phyloP scores from a whole-genome alignment of 768 basidiomycete genomes.

The Naganishia vishniacii region DNA sequence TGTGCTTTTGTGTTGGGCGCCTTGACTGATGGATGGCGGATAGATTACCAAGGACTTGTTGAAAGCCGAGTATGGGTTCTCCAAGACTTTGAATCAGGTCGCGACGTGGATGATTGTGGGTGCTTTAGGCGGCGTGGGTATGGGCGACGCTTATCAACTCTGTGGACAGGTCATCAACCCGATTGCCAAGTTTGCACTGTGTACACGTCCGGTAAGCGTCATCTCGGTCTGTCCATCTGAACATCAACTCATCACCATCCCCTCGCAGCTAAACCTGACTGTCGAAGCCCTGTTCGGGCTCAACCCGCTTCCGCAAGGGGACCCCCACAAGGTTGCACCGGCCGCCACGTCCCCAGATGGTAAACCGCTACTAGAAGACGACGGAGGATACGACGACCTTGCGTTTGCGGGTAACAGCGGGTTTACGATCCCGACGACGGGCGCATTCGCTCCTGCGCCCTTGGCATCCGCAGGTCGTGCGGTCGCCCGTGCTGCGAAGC shows the following conservation, averaged over 20 bases:
- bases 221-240: too few relatives aligned
- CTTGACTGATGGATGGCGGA: constrained; percentile 41
- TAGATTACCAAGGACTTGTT: constrained; percentile 76
- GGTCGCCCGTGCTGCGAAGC: constrained; percentile 20
- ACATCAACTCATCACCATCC: neutral
- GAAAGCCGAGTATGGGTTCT: constrained; percentile 59
- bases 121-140: constrained; percentile 53
- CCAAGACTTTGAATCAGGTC: constrained; percentile 61
- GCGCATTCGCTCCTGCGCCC: constrained; percentile 36
- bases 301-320: constrained; percentile 48
- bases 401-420: constrained; percentile 32
- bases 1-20: neutral
- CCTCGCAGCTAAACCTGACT: constrained; percentile 65
- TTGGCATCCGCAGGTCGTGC: neutral
- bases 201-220: constrained; percentile 66
- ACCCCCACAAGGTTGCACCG: constrained; percentile 38
- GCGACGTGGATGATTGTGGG: constrained; percentile 83
- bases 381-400: too few relatives aligned
- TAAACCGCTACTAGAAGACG: constrained; percentile 5
- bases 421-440: constrained; percentile 35
- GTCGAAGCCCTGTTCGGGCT: constrained; percentile 72
- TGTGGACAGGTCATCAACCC: constrained; percentile 26
- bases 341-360: constrained; percentile 15
- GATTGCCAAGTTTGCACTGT: constrained; percentile 75
- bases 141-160: constrained; percentile 51